Conservation (phyloP, 2,329 filamentous ascomycete genomes). For the Cladosporium sp. region DNA sequence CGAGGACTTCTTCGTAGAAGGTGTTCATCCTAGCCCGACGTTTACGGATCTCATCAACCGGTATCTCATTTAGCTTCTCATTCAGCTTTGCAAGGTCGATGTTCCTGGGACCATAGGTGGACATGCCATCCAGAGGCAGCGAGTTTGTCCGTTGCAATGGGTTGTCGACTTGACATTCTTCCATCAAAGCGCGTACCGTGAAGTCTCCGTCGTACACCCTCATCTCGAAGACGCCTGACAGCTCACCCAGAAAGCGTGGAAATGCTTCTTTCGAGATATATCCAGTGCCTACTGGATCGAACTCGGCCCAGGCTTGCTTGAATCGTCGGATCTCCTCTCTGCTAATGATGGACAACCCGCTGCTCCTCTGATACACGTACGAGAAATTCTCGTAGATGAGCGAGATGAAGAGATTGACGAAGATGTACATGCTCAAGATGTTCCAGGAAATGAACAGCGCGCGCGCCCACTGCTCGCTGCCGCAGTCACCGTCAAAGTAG, state of each 20-base stretch:
- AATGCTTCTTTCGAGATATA: slow-evolving; percentile 89
- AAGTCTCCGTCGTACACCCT: slow-evolving; percentile 90
- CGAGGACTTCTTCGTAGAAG: slow-evolving; percentile 96
- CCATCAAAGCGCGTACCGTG: slow-evolving; percentile 79
- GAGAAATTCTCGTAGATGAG: slow-evolving; percentile 99
- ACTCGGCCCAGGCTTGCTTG: slow-evolving; percentile 97
- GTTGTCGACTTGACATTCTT: slow-evolving; percentile 64
- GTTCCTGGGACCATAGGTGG: slow-evolving; percentile 29
- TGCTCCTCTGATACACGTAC: slow-evolving; percentile 96
- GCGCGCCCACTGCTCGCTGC: slow-evolving; percentile 82
- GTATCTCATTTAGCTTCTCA: slow-evolving; percentile 66
- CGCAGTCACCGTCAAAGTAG: slow-evolving; percentile 89
- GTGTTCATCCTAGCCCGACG: slow-evolving; percentile 77
- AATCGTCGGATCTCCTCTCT: slow-evolving; percentile 92
- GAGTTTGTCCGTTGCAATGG: slow-evolving; percentile 42
- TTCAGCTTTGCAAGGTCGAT: slow-evolving; percentile 76
- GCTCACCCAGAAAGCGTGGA: slow-evolving; percentile 78
- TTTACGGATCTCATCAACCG: slow-evolving; percentile 68
- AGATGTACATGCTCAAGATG: slow-evolving; percentile 99
- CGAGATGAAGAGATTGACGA: slow-evolving; percentile 96
- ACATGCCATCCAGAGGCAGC: slow-evolving; percentile 41
- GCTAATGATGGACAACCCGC: slow-evolving; percentile 83
- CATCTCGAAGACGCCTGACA: slow-evolving; percentile 96
- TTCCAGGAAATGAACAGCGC: slow-evolving; percentile 95
- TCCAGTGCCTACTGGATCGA: slow-evolving; percentile 85